Evolutionary conservation across 1,284 basidiomycete species (phyloP).

Genomic region (Ceratobasidium sp.): DNA sequence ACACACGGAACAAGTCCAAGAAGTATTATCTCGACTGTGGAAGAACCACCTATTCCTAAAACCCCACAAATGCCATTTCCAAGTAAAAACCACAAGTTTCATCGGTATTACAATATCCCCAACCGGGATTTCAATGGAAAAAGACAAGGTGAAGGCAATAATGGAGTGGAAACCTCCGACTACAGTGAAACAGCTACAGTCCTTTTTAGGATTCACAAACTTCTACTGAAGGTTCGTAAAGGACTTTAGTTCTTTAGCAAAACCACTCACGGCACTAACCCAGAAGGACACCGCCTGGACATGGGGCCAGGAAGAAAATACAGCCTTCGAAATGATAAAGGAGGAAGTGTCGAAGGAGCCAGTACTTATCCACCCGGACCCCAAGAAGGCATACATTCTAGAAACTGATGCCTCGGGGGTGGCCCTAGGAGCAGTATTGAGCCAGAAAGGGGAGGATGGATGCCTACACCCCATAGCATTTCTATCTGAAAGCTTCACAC

Average conservation of each 20-base stretch:
- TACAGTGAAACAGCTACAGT: constrained; percentile 50
- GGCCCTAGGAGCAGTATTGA: no score
- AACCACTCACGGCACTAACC: constrained; percentile 51
- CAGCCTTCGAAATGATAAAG: constrained; percentile 52
- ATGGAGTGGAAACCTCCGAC: constrained; percentile 52
- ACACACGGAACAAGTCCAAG: no score
- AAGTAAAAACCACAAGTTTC: not conserved
- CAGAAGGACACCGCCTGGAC: constrained; percentile 47
- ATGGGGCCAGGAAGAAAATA: constrained; percentile 45
- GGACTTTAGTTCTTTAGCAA: constrained; percentile 50
- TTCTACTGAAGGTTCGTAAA: no score
- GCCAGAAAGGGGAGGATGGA: no score
- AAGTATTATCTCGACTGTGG: no score
- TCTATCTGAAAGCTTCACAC: no score
- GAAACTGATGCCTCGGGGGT: no score
- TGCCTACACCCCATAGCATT: no score
- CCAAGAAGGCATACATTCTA: constrained; percentile 17
- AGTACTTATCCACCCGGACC: no score
- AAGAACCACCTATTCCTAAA: no score
- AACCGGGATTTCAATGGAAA: constrained; percentile 49
- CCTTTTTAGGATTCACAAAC: constrained; percentile 55
- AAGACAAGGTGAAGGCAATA: no score
- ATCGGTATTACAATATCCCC: not conserved
- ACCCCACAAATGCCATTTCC: no score
- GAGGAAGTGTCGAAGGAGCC: constrained; percentile 5